These are phyloP conservation scores for Ophiostoma sp. DNA, from an alignment of 2,329 filamentous ascomycete genomes.

Conservation along the genomic window DNA sequence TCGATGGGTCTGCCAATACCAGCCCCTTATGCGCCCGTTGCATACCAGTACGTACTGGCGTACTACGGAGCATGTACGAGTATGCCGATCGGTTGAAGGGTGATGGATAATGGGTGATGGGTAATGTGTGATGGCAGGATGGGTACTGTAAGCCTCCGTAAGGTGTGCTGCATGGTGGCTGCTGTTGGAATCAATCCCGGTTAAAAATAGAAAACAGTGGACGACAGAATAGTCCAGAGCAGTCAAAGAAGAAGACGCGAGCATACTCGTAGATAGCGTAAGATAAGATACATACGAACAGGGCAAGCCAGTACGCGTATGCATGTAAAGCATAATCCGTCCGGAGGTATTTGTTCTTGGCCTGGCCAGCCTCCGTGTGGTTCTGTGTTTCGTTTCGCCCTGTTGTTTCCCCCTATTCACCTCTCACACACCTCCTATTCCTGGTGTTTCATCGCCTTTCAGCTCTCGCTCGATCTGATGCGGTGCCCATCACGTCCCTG, in stretches of 20 bases:
- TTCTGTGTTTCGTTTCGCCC: neutral
- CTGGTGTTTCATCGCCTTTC: slow-evolving; percentile 9
- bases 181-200: neutral
- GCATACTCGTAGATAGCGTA: no score
- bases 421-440: neutral
- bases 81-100: neutral
- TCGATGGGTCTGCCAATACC: neutral
- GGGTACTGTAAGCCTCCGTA: no score
- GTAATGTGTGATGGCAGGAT: no score
- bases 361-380: neutral
- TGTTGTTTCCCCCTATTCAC: neutral
- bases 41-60: neutral
- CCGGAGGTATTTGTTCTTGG: neutral
- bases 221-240: neutral
- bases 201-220: slow-evolving; percentile 9
- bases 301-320: neutral
- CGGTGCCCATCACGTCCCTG: neutral
- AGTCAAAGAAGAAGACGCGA: neutral
- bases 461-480: slow-evolving; percentile 7
- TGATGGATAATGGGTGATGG: neutral
- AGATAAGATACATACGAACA: neutral
- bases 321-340: slow-evolving; percentile 1
- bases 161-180: neutral
- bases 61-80: neutral
- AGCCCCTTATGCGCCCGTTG: neutral